Conservation (phyloP, 768 basidiomycete genomes). For the Amanita pseudoporphyria region DNA sequence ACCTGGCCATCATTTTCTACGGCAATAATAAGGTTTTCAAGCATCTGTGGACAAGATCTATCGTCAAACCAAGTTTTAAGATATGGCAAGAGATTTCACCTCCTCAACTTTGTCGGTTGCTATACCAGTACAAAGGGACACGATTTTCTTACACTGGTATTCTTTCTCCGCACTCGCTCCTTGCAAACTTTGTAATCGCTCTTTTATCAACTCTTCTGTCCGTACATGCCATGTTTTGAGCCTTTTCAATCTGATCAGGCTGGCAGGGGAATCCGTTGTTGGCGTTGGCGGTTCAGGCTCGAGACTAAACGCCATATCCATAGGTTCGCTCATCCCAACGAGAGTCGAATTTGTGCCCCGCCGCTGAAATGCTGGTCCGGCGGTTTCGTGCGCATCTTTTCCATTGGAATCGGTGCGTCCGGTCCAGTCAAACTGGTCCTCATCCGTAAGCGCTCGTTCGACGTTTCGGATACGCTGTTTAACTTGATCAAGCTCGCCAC, state of each 20-base stretch:
- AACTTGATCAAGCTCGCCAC: constrained; percentile 73
- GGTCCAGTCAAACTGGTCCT: constrained; percentile 84
- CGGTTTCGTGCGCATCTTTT: constrained; percentile 27
- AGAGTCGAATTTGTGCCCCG: constrained; percentile 61
- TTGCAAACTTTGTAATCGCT: constrained; percentile 59
- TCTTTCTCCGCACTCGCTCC: constrained; percentile 84
- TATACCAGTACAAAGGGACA: constrained; percentile 82
- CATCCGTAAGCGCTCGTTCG: constrained; percentile 65
- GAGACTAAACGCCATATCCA: constrained; percentile 53
- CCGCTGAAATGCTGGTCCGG: constrained; percentile 61
- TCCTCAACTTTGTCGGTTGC: constrained; percentile 84
- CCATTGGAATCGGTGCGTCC: constrained; percentile 50
- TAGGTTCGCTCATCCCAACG: constrained; percentile 50
- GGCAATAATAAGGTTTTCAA: constrained; percentile 77
- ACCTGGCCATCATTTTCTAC: constrained; percentile 88
- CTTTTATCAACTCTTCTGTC: constrained; percentile 64
- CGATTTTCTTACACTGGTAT: constrained; percentile 85
- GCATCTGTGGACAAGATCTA: constrained; percentile 41
- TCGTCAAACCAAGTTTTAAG: constrained; percentile 9
- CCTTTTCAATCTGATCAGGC: constrained; percentile 62
- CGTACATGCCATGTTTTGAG: constrained; percentile 78
- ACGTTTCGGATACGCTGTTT: constrained; percentile 79
- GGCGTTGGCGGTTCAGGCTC: constrained; percentile 73
- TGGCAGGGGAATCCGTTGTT: constrained; percentile 43
- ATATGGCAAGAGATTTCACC: constrained; percentile 29